A percentile compares a stretch with the other conserved stretches of the same genome.
Conservation (phyloP, 202 grass and related monocot genomes). For the Zizania palustris region DNA sequence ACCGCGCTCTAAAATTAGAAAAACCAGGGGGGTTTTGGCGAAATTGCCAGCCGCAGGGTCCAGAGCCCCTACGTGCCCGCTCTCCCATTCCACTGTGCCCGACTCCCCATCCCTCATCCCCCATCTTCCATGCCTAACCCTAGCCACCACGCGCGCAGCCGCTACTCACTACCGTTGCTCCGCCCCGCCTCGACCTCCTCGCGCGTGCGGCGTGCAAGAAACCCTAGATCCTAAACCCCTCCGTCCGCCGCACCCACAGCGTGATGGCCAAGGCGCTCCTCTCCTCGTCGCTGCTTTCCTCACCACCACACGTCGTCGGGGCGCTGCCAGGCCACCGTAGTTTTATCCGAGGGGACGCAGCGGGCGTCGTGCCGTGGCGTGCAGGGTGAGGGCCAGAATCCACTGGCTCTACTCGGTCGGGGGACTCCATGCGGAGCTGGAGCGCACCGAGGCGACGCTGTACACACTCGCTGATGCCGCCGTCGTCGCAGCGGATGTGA, state of each 20-base stretch:
- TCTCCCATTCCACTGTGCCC: no score
- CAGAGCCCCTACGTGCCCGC: no score
- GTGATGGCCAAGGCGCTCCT: slow-evolving; percentile 81
- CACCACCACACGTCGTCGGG: slow-evolving; percentile 45
- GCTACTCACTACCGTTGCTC: neutral
- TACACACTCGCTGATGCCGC: slow-evolving; percentile 86
- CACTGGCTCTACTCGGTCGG: slow-evolving; percentile 54
- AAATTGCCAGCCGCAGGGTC: no score
- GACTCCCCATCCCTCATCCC: no score
- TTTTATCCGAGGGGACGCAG: slow-evolving; percentile 41
- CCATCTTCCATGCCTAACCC: no score
- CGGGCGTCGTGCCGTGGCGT: slow-evolving; percentile 40
- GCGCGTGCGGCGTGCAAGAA: slow-evolving; percentile 49
- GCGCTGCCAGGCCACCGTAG: slow-evolving; percentile 29
- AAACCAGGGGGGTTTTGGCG: no score
- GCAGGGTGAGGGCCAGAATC: slow-evolving; percentile 61
- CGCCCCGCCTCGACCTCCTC: neutral
- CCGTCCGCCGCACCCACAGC: neutral
- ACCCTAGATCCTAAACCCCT: slow-evolving; percentile 40
- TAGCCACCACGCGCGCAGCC: slow-evolving; percentile 17
- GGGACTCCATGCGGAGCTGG: slow-evolving; percentile 59
- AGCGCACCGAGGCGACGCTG: slow-evolving; percentile 70
- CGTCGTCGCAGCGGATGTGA: slow-evolving; percentile 52
- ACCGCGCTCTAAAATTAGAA: no score
- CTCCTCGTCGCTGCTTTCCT: slow-evolving; percentile 59